phyloP scores from a whole-genome alignment of 169 alveolate genomes.

The Eimeria necatrix region DNA sequence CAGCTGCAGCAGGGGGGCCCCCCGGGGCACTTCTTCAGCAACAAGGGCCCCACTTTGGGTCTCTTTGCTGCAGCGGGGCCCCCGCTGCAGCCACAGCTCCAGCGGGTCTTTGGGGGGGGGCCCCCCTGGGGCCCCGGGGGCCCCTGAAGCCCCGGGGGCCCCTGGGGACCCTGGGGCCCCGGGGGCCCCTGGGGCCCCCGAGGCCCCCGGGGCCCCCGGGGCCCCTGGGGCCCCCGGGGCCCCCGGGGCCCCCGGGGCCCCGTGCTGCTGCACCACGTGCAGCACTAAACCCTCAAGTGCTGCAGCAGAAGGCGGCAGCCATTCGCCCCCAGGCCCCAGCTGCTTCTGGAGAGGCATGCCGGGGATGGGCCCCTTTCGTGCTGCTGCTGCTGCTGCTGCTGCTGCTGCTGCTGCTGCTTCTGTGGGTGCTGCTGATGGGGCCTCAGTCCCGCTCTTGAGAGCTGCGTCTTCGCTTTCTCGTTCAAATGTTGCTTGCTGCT shows the following conservation, averaged over 20 bases:
- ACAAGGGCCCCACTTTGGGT: neutral
- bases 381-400: neutral
- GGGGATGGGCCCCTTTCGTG: constrained; percentile 1
- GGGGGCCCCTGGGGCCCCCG: too few relatives aligned
- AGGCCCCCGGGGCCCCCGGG: neutral
- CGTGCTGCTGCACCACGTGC: neutral
- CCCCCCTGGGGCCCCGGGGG: neutral
- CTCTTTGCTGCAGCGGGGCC: constrained; percentile 16
- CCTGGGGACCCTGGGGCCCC: neutral
- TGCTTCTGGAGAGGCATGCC: constrained; percentile 47
- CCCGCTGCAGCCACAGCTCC: neutral
- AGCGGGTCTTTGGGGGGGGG: neutral
- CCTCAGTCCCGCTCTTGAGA: neutral
- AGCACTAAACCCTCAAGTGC: neutral
- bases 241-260: neutral
- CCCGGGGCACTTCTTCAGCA: constrained; percentile 12
- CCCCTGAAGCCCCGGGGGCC: neutral
- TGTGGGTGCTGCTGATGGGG: neutral
- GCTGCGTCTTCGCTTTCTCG: neutral
- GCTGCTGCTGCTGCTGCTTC: neutral
- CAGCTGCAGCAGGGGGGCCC: constrained; percentile 11
- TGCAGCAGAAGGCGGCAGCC: neutral
- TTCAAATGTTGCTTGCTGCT: neutral
- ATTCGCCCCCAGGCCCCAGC: neutral
- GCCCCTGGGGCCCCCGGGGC: neutral